Conservation (phyloP, 176 grass and related monocot genomes). For the Triticum urartu region DNA sequence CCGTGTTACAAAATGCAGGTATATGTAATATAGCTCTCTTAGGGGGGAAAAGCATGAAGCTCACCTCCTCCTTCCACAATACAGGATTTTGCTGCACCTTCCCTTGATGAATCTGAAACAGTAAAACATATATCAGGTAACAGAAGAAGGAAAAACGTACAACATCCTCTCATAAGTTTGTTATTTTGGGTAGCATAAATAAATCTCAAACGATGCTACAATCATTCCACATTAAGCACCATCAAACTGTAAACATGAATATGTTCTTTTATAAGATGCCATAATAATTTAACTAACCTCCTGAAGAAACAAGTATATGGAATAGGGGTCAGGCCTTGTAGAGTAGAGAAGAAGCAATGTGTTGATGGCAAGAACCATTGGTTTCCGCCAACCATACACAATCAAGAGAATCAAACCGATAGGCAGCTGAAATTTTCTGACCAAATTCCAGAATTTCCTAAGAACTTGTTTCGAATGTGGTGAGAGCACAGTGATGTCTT, state of each 20-base stretch:
- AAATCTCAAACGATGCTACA: slow-evolving; percentile 9
- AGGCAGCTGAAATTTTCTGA: slow-evolving; percentile 74
- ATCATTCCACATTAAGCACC: background rate
- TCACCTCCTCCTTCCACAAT: slow-evolving; percentile 59
- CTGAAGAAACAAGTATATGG: slow-evolving; percentile 79
- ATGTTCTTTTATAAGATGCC: background rate
- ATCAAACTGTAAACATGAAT: background rate
- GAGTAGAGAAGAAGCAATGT: slow-evolving; percentile 75
- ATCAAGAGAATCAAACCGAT: slow-evolving; percentile 65
- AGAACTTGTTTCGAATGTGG: slow-evolving; percentile 43
- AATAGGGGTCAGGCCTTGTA: slow-evolving; percentile 67
- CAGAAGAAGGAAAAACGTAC: background rate
- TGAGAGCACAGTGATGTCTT: slow-evolving; percentile 8
- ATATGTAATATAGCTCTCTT: background rate
- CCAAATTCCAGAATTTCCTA: slow-evolving; percentile 40
- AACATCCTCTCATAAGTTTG: background rate
- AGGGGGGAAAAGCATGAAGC: background rate
- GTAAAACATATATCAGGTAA: slow-evolving; percentile 21
- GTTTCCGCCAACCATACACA: slow-evolving; percentile 59
- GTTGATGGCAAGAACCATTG: slow-evolving; percentile 62
- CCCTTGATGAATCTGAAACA: slow-evolving; percentile 65
- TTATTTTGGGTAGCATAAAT: background rate
- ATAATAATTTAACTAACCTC: slow-evolving; percentile 58
- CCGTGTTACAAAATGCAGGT: slow-evolving; percentile 3
- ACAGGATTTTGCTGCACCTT: slow-evolving; percentile 41